Percentiles rank a stretch among this genome's conserved stretches.
phyloP scores from a whole-genome alignment of 2,329 filamentous ascomycete genomes.

The Calonectria pauciramosa region DNA sequence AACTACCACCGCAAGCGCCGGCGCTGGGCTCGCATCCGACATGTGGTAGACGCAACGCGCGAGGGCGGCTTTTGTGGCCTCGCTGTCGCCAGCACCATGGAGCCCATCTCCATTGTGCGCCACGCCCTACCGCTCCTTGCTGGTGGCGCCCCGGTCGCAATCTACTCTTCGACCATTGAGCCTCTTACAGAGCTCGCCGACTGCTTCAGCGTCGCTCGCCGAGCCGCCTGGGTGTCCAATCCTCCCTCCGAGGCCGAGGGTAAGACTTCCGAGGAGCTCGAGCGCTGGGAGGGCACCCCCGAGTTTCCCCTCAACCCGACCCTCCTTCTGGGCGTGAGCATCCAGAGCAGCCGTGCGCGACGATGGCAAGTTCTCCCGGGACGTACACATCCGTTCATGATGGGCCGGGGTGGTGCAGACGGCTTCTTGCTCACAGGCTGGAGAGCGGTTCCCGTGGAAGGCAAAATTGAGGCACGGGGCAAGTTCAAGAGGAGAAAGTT shows the following conservation, averaged over 20 bases:
- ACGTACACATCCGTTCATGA: conserved; percentile 95
- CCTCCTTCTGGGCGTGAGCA: conserved; percentile 80
- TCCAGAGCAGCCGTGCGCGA: conserved; percentile 85
- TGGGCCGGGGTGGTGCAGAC: conserved; percentile 85
- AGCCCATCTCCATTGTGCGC: conserved; percentile 81
- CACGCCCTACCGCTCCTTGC: conserved; percentile 83
- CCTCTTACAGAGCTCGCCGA: conserved; percentile 84
- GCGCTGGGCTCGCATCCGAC: conserved; percentile 80
- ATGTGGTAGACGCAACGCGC: conserved; percentile 81
- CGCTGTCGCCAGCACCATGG: conserved; percentile 85
- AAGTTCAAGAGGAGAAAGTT: conserved; percentile 80
- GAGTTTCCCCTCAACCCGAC: conserved; percentile 93
- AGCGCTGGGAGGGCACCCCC: conserved; percentile 70
- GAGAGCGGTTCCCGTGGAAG: conserved; percentile 83
- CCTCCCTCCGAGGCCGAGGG: conserved; percentile 62
- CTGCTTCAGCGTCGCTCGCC: conserved; percentile 84
- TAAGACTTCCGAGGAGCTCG: conserved; percentile 63
- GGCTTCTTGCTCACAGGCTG: conserved; percentile 91
- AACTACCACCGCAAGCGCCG: conserved; percentile 91
- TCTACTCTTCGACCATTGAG: conserved; percentile 87
- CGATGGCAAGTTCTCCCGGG: conserved; percentile 94
- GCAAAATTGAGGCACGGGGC: conserved; percentile 85
- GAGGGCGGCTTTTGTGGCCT: conserved; percentile 86
- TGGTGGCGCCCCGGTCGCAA: conserved; percentile 86
- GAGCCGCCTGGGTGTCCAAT: conserved; percentile 78